A percentile compares a stretch with the other conserved stretches of the same genome.
phyloP scores from a whole-genome alignment of 2,329 filamentous ascomycete species.

The Aureobasidium sp. region DNA sequence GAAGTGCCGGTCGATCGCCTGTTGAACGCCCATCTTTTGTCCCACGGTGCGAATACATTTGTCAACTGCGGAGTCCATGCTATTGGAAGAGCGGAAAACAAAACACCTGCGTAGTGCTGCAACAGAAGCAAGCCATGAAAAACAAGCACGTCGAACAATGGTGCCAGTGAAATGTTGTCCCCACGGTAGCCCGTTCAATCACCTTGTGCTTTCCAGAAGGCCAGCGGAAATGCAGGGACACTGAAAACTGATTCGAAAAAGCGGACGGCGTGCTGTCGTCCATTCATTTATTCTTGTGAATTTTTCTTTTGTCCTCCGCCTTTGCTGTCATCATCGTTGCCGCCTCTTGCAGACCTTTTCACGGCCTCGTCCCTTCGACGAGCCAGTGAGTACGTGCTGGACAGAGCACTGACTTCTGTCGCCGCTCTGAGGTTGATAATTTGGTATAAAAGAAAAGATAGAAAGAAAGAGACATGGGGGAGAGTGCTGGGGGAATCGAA shows the following conservation, averaged over 20 bases:
- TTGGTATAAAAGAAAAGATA: constrained; percentile 13
- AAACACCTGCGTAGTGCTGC: not conserved
- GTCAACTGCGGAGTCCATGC: not conserved
- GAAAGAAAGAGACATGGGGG: constrained; percentile 1
- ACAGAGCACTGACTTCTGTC: constrained; percentile 4
- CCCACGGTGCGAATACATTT: not conserved
- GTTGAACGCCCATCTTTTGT: not conserved
- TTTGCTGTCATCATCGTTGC: constrained; percentile 7
- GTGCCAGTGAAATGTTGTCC: not conserved
- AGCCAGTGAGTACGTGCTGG: not conserved
- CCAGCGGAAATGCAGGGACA: not conserved
- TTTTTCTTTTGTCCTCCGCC: constrained; percentile 5
- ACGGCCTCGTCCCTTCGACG: not conserved
- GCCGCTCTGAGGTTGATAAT: constrained; percentile 6
- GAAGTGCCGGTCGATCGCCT: not conserved
- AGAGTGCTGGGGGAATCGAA: constrained; percentile 15
- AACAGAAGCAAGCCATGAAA: not conserved
- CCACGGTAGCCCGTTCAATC: not conserved
- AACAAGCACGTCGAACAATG: not conserved
- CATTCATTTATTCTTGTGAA: constrained; percentile 10
- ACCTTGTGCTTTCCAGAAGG: not conserved
- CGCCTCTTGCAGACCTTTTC: constrained; percentile 10
- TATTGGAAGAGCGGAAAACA: not conserved
- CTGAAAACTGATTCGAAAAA: not conserved
- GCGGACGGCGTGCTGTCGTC: constrained; percentile 8